A percentile compares a stretch with the other conserved stretches of the same genome.
Evolutionary conservation across 1,284 basidiomycete species (phyloP).

Genomic region (Trichosporon sp.): DNA sequence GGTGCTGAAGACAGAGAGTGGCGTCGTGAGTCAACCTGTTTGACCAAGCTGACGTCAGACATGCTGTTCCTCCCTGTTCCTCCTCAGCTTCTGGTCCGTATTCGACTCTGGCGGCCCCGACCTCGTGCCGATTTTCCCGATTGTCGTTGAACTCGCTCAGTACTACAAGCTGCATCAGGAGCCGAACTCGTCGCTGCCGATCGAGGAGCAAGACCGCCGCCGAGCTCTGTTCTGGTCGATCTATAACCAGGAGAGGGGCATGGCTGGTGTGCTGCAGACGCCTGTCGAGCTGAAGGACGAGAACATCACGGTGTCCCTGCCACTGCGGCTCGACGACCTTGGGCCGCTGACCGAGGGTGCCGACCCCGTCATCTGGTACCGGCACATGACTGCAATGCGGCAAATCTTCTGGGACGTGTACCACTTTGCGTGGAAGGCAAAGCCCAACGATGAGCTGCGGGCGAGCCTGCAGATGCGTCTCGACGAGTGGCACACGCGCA

Average conservation of each 20-base stretch:
- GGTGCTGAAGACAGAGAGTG: slow-evolving; percentile 24
- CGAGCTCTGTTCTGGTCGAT: slow-evolving; percentile 23
- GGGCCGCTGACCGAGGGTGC: slow-evolving; percentile 10
- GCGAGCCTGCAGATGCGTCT: slow-evolving; percentile 11
- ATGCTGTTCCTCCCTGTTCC: slow-evolving; percentile 19
- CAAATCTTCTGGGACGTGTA: slow-evolving; percentile 16
- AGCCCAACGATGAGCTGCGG: slow-evolving; percentile 7
- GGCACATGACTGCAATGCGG: slow-evolving; percentile 22
- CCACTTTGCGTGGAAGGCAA: not conserved
- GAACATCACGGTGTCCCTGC: slow-evolving; percentile 20
- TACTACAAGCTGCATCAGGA: slow-evolving; percentile 20
- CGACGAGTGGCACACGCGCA: slow-evolving; percentile 24
- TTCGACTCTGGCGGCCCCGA: slow-evolving; percentile 26
- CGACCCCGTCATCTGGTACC: slow-evolving; percentile 17
- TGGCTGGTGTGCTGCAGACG: not conserved
- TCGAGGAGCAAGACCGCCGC: slow-evolving; percentile 22
- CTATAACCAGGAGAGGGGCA: slow-evolving; percentile 14
- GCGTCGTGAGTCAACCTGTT: slow-evolving; percentile 12
- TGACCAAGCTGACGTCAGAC: slow-evolving; percentile 1
- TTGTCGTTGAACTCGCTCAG: slow-evolving; percentile 1
- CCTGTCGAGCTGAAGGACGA: slow-evolving; percentile 15
- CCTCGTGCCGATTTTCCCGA: slow-evolving; percentile 1
- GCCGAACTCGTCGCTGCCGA: slow-evolving; percentile 2
- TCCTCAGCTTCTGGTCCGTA: slow-evolving; percentile 21
- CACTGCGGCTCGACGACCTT: slow-evolving; percentile 18